Percentiles rank a stretch among this genome's conserved stretches.
Conservation (phyloP, 2,329 filamentous ascomycete species). For the Septoria petroselini region DNA sequence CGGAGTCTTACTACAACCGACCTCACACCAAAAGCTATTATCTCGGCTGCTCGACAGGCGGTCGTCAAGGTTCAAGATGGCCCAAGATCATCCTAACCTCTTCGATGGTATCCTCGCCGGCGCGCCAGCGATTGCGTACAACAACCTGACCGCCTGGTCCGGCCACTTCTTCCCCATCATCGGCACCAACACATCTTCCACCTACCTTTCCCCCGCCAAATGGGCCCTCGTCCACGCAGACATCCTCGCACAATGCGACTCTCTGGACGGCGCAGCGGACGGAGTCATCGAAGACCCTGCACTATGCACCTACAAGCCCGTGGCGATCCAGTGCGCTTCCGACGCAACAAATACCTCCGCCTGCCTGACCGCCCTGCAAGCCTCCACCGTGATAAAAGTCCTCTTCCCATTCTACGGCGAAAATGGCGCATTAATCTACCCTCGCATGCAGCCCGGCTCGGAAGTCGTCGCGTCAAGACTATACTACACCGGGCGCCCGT, state of each 20-base stretch:
- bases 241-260: constrained; percentile 49
- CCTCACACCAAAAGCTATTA: constrained; percentile 47
- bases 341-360: constrained; percentile 36
- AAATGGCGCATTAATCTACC: constrained; percentile 48
- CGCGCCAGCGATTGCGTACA: constrained; percentile 43
- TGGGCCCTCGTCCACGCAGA: constrained; percentile 45
- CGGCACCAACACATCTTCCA: constrained; percentile 38
- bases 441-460: constrained; percentile 50
- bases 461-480: constrained; percentile 39
- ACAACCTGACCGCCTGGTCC: constrained; percentile 44
- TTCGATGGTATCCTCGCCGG: constrained; percentile 50
- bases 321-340: constrained; percentile 38
- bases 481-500: constrained; percentile 43
- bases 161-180: constrained; percentile 43
- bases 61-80: constrained; percentile 47
- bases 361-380: constrained; percentile 46
- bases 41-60: constrained; percentile 47
- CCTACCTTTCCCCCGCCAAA: constrained; percentile 38
- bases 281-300: constrained; percentile 46
- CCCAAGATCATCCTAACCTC: constrained; percentile 45
- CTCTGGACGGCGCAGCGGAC: constrained; percentile 47
- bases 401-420: constrained; percentile 42
- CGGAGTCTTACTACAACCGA: constrained; percentile 38
- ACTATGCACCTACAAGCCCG: constrained; percentile 44
- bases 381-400: constrained; percentile 42